Evolutionary conservation across 768 basidiomycete species (phyloP), one percentile per base, ranked within the genome.

Genomic region (Xerocomellus chrysenteron): DNA sequence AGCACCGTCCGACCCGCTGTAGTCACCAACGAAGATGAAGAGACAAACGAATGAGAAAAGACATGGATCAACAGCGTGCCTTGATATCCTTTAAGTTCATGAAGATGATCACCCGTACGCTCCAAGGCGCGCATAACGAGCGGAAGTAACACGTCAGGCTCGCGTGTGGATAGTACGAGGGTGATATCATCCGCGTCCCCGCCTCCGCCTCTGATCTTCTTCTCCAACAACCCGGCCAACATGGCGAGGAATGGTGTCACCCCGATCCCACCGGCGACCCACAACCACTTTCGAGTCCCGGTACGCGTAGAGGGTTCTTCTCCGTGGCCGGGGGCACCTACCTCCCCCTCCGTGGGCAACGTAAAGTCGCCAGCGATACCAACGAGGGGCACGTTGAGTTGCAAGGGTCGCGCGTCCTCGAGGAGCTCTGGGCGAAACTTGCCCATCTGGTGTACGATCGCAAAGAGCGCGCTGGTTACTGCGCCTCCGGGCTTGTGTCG

Each of bases 181-280:
- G 69, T 63, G 39, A 87, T 75, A 54, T 82, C 75, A 28, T 67
- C 63, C 30, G 6, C 11, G 12, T n/a, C 36, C 12, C 5, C 13
- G 2, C n/a, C 10, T 3, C n/a, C 42, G 4, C 33, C 3, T 9
- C 28, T 12, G 0, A 2, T 21, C 17, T 40, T 46, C 21, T 35
- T 42, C 39, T 51, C 50, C 28, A 47, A 39, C 50, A 63, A 30
- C 51, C 65, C 30, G 50, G 52, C 47, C 4, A 86, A 69, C 83
- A 86, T 83, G 33, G 78, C 79, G 32, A 88, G 66, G 69, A 85
- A 88, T 0, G 85, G 85, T 16, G 86, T 87, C 45, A 87, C 56
- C 3, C 86, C 86, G 51, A 87, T 86, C 1, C 86, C 85, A 21
- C 84, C 84, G 0, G 84, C 84, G 16, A 82, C 56, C 83, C 82